These are phyloP conservation scores for Arthrobotrys sphaeroides DNA, from an alignment of 2,329 filamentous ascomycete species.

Conservation along the genomic window DNA sequence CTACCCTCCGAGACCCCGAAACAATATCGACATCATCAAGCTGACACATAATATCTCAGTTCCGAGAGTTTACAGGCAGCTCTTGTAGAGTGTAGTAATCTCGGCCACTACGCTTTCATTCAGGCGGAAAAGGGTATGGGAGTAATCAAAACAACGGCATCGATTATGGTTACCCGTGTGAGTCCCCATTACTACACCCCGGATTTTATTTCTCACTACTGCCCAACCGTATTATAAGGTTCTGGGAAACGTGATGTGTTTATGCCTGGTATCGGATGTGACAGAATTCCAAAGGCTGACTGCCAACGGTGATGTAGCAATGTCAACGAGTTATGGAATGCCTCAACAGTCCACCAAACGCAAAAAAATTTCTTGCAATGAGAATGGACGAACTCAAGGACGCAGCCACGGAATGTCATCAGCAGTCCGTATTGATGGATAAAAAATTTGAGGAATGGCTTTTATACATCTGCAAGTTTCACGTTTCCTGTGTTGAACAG, in stretches of 20 bases:
- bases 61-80: background rate
- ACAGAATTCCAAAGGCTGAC: no score
- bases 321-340: background rate
- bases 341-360: background rate
- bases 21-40: background rate
- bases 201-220: background rate
- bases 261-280: no score
- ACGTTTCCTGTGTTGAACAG: background rate
- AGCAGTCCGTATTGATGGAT: background rate
- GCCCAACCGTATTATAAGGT: no score
- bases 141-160: slow-evolving; percentile 63
- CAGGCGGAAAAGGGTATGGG: slow-evolving; percentile 65
- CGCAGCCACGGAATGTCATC: background rate
- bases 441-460: slow-evolving; percentile 3
- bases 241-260: no score
- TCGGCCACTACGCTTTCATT: slow-evolving; percentile 35
- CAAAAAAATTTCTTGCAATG: background rate
- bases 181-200: background rate
- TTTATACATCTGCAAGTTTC: background rate
- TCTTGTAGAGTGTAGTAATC: slow-evolving; percentile 15
- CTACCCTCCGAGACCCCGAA: no score
- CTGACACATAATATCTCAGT: background rate
- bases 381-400: background rate
- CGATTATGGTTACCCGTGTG: background rate
- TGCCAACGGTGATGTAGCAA: background rate